Evolutionary conservation across 306 rosid genomes (phyloP).

Genomic region (Mimosa bimucronata): DNA sequence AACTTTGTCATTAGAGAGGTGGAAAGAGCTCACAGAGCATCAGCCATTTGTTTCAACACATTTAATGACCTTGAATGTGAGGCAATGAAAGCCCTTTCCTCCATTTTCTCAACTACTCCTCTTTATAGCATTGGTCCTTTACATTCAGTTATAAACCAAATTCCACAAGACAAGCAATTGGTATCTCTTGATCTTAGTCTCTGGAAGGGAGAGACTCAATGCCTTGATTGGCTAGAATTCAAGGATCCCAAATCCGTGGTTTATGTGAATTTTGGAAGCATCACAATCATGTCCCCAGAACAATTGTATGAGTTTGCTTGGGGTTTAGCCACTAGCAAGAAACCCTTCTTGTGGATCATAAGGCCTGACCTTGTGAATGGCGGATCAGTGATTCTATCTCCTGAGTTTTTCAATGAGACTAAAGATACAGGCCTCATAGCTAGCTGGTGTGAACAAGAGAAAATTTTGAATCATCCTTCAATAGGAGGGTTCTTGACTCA

Average conservation of each 20-base stretch:
- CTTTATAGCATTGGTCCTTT: not conserved
- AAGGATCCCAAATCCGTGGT: not conserved
- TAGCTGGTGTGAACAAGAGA: slow-evolving; percentile 14
- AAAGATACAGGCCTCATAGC: slow-evolving; percentile 21
- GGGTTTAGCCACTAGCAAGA: slow-evolving; percentile 32
- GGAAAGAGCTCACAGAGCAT: not conserved
- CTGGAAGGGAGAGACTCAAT: not conserved
- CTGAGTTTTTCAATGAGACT: slow-evolving; percentile 1
- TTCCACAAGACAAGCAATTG: not conserved
- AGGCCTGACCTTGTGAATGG: slow-evolving; percentile 33
- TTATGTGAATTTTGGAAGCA: not conserved
- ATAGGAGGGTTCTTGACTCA: not conserved
- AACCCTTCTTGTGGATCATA: slow-evolving; percentile 32
- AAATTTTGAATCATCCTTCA: not conserved
- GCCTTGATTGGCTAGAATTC: not conserved
- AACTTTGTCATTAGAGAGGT: not conserved
- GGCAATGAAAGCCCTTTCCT: not conserved
- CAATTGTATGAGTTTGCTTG: slow-evolving; percentile 33
- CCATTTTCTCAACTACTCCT: not conserved
- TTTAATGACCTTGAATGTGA: not conserved
- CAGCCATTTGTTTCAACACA: not conserved
- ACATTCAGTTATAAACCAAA: not conserved
- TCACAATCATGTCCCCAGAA: slow-evolving; percentile 10
- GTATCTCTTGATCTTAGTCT: not conserved
- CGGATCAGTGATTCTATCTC: slow-evolving; percentile 19